Evolutionary conservation across 1,139 yeast genomes (phyloP).

Genomic region (Meyerozyma carpophila): DNA sequence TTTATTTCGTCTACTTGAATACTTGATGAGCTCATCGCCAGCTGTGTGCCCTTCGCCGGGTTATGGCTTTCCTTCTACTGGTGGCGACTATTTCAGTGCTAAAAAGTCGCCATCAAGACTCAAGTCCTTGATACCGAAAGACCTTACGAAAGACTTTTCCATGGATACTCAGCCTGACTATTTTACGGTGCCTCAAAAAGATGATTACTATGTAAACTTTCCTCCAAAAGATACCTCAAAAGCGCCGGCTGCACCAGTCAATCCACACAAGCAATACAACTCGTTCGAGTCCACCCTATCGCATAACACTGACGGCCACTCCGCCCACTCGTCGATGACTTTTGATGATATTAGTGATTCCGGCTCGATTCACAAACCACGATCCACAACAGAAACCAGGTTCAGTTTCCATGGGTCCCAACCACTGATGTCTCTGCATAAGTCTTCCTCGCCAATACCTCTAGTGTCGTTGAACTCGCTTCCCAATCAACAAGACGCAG

Average conservation of each 20-base stretch:
- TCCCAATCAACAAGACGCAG: background rate
- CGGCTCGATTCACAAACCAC: background rate
- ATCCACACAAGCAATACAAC: background rate
- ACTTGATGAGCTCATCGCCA: slow-evolving; percentile 9
- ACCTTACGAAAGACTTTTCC: background rate
- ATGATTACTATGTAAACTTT: slow-evolving; percentile 5
- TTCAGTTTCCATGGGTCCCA: background rate
- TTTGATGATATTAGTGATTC: background rate
- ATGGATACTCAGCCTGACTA: background rate
- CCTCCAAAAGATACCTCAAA: slow-evolving; percentile 8
- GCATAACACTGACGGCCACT: background rate
- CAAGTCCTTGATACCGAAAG: slow-evolving; percentile 2
- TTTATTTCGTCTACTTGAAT: too few relatives aligned
- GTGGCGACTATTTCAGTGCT: slow-evolving; percentile 15
- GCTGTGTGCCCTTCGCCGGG: slow-evolving; percentile 13
- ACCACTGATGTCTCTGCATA: background rate
- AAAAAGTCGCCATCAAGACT: slow-evolving; percentile 5
- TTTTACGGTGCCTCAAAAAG: slow-evolving; percentile 2
- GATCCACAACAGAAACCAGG: background rate
- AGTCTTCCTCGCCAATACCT: background rate
- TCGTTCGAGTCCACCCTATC: background rate
- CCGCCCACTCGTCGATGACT: background rate
- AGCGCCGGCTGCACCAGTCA: slow-evolving; percentile 2
- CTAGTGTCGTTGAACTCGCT: background rate
- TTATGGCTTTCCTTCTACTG: slow-evolving; percentile 11